These are phyloP conservation scores for Hymenoscyphus albidus DNA, from an alignment of 2,329 filamentous ascomycete species.

Conservation along the genomic window DNA sequence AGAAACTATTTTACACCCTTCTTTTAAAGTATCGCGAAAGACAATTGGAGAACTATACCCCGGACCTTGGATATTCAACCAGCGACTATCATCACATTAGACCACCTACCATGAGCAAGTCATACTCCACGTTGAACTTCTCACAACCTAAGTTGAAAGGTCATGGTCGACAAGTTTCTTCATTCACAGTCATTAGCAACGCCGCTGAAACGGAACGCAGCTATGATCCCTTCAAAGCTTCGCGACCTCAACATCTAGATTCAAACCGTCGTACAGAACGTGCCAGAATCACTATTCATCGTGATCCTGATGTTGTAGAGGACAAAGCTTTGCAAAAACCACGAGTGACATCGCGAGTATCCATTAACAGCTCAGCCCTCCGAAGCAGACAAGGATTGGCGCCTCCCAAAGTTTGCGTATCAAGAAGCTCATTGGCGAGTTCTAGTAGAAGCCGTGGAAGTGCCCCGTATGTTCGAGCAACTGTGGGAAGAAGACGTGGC, in stretches of 20 bases:
- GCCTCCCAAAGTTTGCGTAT: conserved; percentile 36
- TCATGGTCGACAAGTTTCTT: conserved; percentile 52
- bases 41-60: conserved; percentile 82
- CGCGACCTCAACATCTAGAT: conserved; percentile 41
- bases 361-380: conserved; percentile 8
- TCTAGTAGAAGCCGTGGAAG: conserved; percentile 39
- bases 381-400: conserved; percentile 18
- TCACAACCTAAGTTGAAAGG: conserved; percentile 44
- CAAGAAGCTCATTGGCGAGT: conserved; percentile 46
- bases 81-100: conserved; percentile 86
- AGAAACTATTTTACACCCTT: conserved; percentile 89
- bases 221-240: conserved; percentile 79
- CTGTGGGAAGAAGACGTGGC: conserved; percentile 54
- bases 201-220: conserved; percentile 56
- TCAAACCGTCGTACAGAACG: conserved; percentile 43
- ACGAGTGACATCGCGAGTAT: conserved; percentile 13
- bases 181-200: conserved; percentile 64
- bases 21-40: conserved; percentile 78
- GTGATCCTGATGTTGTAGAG: conserved; percentile 7
- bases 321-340: background rate
- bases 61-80: conserved; percentile 74
- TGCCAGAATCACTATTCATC: conserved; percentile 33
- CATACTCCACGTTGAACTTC: conserved; percentile 60
- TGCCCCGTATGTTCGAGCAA: conserved; percentile 37
- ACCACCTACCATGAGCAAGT: conserved; percentile 54